Base-by-base conservation (phyloP, 371 early-diverging fungal species). In the Mucor ambiguus region DNA sequence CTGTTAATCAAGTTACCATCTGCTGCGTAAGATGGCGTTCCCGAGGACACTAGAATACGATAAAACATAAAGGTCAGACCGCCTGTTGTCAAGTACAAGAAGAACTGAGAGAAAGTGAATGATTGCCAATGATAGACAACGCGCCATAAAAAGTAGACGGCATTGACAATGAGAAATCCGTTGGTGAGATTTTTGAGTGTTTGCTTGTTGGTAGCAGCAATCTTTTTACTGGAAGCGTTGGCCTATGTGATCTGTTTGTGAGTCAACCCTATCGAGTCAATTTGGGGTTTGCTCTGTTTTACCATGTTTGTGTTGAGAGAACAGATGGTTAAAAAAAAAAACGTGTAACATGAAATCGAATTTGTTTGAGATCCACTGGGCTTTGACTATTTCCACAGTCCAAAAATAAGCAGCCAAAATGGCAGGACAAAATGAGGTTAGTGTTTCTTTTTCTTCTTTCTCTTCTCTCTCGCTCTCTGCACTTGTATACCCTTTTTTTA, bases 151-250 rank as follows among this genome's bases (percentile, higher is more conserved):
- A 88, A 68, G 63, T 87, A 90, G 33, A 83, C 72, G 85, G 83
- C 87, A 84, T 93, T 91, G 57, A 92, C 84, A 55, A 78, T 73
- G 43, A 89, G 58, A 63, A 88, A 85, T 14, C 87, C 88, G 46
- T 79, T 85, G 52, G 81, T 83, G 26, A 92, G 81, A 49, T 87
- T 74, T 10, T 79, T 72, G 35, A 93, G 70, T 4, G 81, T 88
- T 63, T 82, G 77, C 46, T 80, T 78, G 72, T 93, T 93, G 33
- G 87, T 78, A 62, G 85, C 81, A 7, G 89, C 88, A 49, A 89
- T 88, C 69, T 88, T 89, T 68, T 93, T 93, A 12, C 88, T 89
- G 4, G 93, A 91, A 58, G 87, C 84, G 75, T 91, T 92, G 55
- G 93, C 93, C 93, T 90, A 55, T 10, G 10, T 33, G 22, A n/a